Base-by-base conservation (phyloP, 768 basidiomycete genomes). In the Cubamyces sp. region DNA sequence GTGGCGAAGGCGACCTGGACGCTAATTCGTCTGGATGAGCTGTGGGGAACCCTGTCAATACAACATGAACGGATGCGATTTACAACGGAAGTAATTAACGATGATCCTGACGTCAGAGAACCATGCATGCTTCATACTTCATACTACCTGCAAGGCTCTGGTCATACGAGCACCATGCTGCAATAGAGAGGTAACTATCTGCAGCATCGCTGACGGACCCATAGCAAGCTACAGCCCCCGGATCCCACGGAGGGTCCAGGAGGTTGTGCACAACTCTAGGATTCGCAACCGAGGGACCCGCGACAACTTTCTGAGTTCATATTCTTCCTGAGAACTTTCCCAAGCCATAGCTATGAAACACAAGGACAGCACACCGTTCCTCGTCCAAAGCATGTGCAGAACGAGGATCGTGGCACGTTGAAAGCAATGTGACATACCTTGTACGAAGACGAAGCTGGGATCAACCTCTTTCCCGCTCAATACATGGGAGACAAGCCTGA, bases 401-500 rank as follows among this genome's bases (percentile, higher is more conserved):
- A 14, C 23, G 14, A 49, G 14, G 14, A 2, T 16, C 26, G 26
- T 5, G 23, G 48, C 14, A 49, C 16, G 25, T 4, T 16, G 25
- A 28, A 28, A 23, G 26, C 7, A 15, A 30, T 9, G 39, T 14
- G 25, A 74, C 83, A 61, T 66, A 90, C 91, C 86, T 78, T 93
- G 91, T 1, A 88, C 81, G 65, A 93, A 93, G 0, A 87, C 90
- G 28, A 92, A 79, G 7, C 78, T 77, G 46, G 85, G 76, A 61
- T 92, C 90, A 1, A 90, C 73, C 8, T 83, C 80, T 60, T 82
- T 84, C 12, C 90, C 89, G n/a, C 68, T 68, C 15, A 75, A 77
- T 67, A 84, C 80, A 39, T 92, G 90, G 7, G 83, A 72, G 0
- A 88, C 82, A 2, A 93, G 82, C 42, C 91, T 76, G 23, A 91